Evolutionary conservation across 257 asterid genomes (phyloP), one percentile per base, ranked within the genome.

Genomic region (Dorcoceras hygrometricum): DNA sequence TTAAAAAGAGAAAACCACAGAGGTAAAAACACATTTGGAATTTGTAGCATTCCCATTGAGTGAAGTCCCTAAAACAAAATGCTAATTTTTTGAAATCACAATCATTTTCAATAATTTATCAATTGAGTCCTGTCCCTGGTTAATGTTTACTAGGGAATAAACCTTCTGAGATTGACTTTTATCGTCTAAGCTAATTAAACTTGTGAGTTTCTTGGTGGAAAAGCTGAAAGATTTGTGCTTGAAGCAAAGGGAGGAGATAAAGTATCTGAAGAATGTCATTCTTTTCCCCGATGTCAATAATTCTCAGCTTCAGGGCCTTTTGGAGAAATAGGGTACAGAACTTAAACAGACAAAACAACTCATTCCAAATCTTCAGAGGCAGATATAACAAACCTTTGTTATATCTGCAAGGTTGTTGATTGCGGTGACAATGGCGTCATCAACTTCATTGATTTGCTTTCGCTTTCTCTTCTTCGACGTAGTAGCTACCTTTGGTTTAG

Each of bases 211-310:
- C 22, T 73, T 90, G 99, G 99, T 85, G 68, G 99, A 93, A 60
- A 93, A 90, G 80, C 68, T 93, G 85, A 93, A 93, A 67, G 99
- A 93, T 73, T 72, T 93, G 81, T 90, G 99, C 84, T 76, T 93
- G 83, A 88, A 86, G 84, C 99, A 90, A 77, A 90, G 96, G 85
- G 97, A 88, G 69, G 97, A 93, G 88, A 90, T 90, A 57, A 90
- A 83, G 88, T 83, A 91, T 19, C 78, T 93, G 63, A 90, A 93
- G 76, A 90, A 39, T 61, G 82, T 85, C 9, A 62, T 93, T 65
- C 77, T 93, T 31, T 93, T 93, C 83, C 97, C 97, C 19, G 99
- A 90, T 27, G 84, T 77, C 18, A 71, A 77, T 83, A 87, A 81
- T 74, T 77, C 86, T n/a, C 91, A 86, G 61, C 75, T 88, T 74